These are phyloP conservation scores for Mycena sp. DNA, from an alignment of 1,284 basidiomycete species.

Conservation along the genomic window DNA sequence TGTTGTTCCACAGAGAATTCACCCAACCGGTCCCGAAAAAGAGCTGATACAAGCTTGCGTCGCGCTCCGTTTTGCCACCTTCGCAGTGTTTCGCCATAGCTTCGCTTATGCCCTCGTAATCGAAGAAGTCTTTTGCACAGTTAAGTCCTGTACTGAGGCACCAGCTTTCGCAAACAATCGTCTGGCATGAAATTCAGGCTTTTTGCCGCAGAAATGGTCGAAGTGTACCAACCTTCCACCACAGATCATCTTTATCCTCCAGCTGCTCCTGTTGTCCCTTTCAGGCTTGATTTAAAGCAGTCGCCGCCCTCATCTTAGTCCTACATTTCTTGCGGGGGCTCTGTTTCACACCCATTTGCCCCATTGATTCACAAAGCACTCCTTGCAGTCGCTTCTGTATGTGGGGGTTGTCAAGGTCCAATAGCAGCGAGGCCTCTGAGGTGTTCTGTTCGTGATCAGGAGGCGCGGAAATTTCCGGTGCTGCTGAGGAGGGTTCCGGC, in stretches of 20 bases:
- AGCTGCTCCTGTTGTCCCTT: background rate
- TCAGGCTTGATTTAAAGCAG: background rate
- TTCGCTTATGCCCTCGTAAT: background rate
- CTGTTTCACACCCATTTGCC: background rate
- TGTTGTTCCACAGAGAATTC: background rate
- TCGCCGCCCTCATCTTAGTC: background rate
- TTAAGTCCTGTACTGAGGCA: background rate
- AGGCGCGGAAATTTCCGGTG: background rate
- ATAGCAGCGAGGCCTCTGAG: background rate
- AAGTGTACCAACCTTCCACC: conserved; percentile 3
- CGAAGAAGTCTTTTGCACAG: background rate
- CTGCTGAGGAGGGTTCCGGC: background rate
- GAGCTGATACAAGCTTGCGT: background rate
- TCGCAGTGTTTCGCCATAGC: no score
- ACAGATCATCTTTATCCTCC: background rate
- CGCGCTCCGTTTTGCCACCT: background rate
- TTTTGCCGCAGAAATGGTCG: background rate
- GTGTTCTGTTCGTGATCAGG: background rate
- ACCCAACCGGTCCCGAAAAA: background rate
- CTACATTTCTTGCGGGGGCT: background rate
- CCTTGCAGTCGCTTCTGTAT: background rate
- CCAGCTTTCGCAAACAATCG: background rate
- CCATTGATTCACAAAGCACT: background rate
- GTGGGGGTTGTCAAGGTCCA: background rate
- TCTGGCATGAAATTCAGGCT: background rate